phyloP scores from a whole-genome alignment of 768 basidiomycete species.

The Ephemerocybe angulata region DNA sequence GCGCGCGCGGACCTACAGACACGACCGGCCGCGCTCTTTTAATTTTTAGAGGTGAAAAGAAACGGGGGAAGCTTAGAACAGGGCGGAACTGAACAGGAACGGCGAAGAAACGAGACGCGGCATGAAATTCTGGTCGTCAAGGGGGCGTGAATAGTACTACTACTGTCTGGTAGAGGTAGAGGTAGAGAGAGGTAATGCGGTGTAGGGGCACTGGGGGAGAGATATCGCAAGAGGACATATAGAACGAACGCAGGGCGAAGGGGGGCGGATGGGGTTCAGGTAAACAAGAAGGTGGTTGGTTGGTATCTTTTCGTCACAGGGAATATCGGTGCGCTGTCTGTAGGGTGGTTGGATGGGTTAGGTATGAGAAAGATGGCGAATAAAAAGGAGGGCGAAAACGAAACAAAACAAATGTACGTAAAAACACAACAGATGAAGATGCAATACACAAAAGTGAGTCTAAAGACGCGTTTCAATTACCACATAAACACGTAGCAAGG shows the following conservation, averaged over 20 bases:
- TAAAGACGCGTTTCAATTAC: neutral
- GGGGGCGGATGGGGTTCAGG: neutral
- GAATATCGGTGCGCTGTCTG: neutral
- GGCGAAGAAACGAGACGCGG: no score
- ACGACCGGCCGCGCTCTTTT: no score
- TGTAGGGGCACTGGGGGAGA: no score
- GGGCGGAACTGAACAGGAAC: no score
- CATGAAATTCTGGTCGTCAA: no score
- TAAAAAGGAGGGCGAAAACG: neutral
- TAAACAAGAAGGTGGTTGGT: neutral
- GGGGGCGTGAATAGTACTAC: no score
- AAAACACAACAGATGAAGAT: neutral
- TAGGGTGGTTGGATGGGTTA: neutral
- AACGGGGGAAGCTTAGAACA: no score
- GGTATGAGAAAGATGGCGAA: neutral
- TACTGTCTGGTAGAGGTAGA: no score
- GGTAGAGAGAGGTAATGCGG: no score
- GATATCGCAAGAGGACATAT: neutral
- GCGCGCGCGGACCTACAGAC: no score
- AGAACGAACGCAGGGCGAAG: no score
- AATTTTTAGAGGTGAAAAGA: no score
- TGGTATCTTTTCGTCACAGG: constrained; percentile 1
- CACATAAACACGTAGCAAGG: neutral
- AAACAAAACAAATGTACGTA: neutral
- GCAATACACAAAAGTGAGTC: neutral